Evolutionary conservation across 805 yeast species (phyloP).

Genomic region (Starmerella gropengiesseri): DNA sequence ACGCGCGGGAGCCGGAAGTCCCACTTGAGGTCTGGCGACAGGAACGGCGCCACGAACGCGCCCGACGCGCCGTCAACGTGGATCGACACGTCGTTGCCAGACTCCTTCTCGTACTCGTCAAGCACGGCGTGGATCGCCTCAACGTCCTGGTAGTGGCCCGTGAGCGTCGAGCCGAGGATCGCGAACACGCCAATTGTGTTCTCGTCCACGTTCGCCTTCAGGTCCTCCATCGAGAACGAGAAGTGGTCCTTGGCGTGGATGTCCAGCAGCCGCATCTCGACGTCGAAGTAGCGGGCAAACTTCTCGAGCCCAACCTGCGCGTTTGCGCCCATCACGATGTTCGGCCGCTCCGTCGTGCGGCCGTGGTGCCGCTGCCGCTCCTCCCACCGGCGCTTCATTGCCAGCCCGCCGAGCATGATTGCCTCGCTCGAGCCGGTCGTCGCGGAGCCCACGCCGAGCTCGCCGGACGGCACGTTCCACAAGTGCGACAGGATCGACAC

Average conservation of each 20-base stretch:
- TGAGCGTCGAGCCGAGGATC: conserved; percentile 82
- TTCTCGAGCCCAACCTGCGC: conserved; percentile 92
- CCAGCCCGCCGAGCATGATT: conserved; percentile 84
- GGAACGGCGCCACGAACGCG: conserved; percentile 77
- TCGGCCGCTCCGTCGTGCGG: conserved; percentile 53
- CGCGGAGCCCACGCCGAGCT: conserved; percentile 66
- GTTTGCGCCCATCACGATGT: conserved; percentile 82
- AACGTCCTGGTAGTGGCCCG: conserved; percentile 84
- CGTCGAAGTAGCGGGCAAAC: conserved; percentile 89
- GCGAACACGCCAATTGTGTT: conserved; percentile 87
- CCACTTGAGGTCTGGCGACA: conserved; percentile 69
- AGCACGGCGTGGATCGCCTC: conserved; percentile 48
- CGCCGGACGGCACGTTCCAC: conserved; percentile 59
- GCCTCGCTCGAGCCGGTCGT: conserved; percentile 94
- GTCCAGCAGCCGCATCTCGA: conserved; percentile 66
- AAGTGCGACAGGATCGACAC: conserved; percentile 64
- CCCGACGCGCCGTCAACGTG: conserved; percentile 95
- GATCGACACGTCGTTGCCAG: conserved; percentile 61
- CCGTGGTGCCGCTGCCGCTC: conserved; percentile 49
- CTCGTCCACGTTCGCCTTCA: conserved; percentile 65
- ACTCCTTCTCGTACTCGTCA: conserved; percentile 56
- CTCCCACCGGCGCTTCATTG: conserved; percentile 87
- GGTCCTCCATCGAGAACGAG: conserved; percentile 48
- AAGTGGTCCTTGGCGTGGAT: conserved; percentile 51
- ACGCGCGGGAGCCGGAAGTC: conserved; percentile 73